phyloP scores from a whole-genome alignment of 768 basidiomycete genomes.

The Pulveroboletus sp. region DNA sequence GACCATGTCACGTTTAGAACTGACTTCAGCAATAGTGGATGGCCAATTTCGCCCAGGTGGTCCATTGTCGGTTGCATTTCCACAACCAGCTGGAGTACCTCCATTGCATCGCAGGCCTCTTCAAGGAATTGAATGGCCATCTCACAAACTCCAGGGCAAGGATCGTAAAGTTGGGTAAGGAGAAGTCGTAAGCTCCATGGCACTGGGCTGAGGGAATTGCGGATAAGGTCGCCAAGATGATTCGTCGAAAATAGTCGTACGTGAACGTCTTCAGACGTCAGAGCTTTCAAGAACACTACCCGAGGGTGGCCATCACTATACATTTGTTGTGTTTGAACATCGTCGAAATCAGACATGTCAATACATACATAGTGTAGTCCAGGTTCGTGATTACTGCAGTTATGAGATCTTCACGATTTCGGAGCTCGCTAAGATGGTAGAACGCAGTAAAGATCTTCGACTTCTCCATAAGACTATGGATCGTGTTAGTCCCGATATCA shows the following conservation, averaged over 20 bases:
- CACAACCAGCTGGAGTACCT: conserved; percentile 85
- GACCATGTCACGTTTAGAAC: conserved; percentile 19
- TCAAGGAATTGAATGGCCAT: conserved; percentile 87
- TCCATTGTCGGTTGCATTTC: conserved; percentile 94
- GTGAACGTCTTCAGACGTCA: conserved; percentile 92
- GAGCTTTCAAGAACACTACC: conserved; percentile 88
- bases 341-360: neutral
- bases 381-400: conserved; percentile 88
- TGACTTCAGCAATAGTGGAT: conserved; percentile 83
- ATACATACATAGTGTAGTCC: conserved; percentile 81
- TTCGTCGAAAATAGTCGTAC: conserved; percentile 86
- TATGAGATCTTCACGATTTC: conserved; percentile 89
- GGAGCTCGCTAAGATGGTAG: conserved; percentile 90
- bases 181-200: conserved; percentile 90
- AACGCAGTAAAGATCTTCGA: conserved; percentile 94
- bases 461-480: conserved; percentile 76
- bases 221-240: conserved; percentile 81
- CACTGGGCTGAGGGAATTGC: conserved; percentile 56
- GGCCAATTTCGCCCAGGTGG: conserved; percentile 91
- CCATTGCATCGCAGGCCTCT: conserved; percentile 83
- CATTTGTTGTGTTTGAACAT: conserved; percentile 4
- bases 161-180: conserved; percentile 94
- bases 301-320: conserved; percentile 90
- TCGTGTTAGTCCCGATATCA: conserved; percentile 1
- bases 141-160: conserved; percentile 85